Base-by-base conservation (phyloP, 2,329 filamentous ascomycete genomes). In the Diaporthe sp. region DNA sequence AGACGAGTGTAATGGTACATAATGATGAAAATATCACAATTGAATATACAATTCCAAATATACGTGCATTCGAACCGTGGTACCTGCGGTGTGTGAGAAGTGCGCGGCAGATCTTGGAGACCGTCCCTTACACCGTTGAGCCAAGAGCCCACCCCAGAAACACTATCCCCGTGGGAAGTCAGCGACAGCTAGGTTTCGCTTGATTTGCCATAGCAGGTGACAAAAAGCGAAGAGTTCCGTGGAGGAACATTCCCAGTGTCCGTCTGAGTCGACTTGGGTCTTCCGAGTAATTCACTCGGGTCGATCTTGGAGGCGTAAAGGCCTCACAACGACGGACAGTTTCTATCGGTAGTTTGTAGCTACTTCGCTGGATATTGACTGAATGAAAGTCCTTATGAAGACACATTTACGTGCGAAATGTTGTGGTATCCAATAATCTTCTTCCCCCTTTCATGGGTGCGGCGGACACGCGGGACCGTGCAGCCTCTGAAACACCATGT, bases 41-140 rank as follows among this genome's bases (percentile, higher is more conserved):
- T 28, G 10, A 8, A 3, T 10, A 5, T 4, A 1, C 7, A n/a
- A 19, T 1, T 9, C 7, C 8, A 25, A 22, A 31, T 15, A 4
- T 12, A 6, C 15, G 17, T 12, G 9, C 9, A 62, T 25, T 62
- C 8, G 60, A 39, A 39, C 37, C 12, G 10, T 39, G 37, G 37
- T 39, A 39, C 37, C 37, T 39, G 12, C 37, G 37, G 37, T 39
- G 37, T 39, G 10, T 13, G 37, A 13, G 37, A 13, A 13, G 37
- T 39, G 12, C 12, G 37, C 37, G 37, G 12, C 37, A 39, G 12
- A 39, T 39, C 37, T 39, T 39, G 37, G 37, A 39, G 37, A 39
- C 37, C 2, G 37, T 39, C 37, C 37, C 37, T 39, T 39, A 13
- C 37, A 39, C 37, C 37, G 37, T 39, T 39, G 37, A 39, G 37